phyloP scores from a whole-genome alignment of 148 eudicot species.

The Diospyros kaki region DNA sequence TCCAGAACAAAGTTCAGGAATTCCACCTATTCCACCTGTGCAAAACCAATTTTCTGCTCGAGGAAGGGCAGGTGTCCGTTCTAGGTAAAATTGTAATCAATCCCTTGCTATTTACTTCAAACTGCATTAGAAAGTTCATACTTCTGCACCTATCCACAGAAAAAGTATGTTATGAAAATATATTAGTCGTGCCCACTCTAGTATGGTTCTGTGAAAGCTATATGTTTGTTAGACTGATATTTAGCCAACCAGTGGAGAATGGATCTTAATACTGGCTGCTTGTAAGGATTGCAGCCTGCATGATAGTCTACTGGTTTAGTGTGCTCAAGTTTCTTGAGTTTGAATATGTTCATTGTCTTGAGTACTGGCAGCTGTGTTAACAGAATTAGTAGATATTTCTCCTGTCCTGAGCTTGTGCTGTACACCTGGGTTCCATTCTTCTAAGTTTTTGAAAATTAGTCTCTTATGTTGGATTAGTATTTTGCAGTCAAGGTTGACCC shows the following conservation, averaged over 20 bases:
- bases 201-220: background rate
- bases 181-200: background rate
- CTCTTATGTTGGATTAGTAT: background rate
- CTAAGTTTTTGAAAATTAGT: background rate
- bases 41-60: constrained; percentile 77
- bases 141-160: too few relatives aligned
- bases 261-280: background rate
- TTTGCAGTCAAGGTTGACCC: background rate
- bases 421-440: constrained; percentile 1
- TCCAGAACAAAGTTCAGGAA: constrained; percentile 21
- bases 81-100: constrained; percentile 48
- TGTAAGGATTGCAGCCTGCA: background rate
- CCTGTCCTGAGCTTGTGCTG: background rate
- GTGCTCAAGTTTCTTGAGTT: background rate
- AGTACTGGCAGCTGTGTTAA: background rate
- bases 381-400: background rate
- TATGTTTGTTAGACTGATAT: background rate
- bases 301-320: background rate
- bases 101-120: constrained; percentile 1
- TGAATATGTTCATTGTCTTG: background rate
- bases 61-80: constrained; percentile 70
- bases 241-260: background rate
- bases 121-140: too few relatives aligned
- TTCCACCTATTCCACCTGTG: constrained; percentile 76
- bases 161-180: too few relatives aligned